Percentiles rank a stretch among this genome's conserved stretches.
Conservation (phyloP, 1,139 yeast species). For the Suhomyces taliae region DNA sequence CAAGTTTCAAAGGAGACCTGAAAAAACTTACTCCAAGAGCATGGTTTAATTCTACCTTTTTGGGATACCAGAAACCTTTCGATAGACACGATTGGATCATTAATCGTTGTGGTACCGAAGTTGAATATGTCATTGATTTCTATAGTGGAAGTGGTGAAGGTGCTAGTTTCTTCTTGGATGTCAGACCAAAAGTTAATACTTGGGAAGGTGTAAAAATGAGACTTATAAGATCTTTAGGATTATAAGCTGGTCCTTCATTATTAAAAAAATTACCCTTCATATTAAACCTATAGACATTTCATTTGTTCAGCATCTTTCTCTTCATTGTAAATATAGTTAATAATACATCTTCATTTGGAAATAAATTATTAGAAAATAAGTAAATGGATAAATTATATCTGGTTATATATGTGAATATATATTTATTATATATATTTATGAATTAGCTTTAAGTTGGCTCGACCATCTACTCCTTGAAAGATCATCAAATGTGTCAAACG, state of each 20-base stretch:
- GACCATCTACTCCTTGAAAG: too few relatives aligned
- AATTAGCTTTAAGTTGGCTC: too few relatives aligned
- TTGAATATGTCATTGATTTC: conserved; percentile 93
- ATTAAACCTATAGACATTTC: too few relatives aligned
- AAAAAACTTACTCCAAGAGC: conserved; percentile 88
- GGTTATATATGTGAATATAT: too few relatives aligned
- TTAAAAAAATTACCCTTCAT: too few relatives aligned
- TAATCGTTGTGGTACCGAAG: conserved; percentile 78
- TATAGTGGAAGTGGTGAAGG: conserved; percentile 63
- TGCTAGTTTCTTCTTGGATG: conserved; percentile 80
- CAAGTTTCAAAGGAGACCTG: conserved; percentile 88
- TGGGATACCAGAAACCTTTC: conserved; percentile 78
- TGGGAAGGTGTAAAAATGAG: conserved; percentile 80
- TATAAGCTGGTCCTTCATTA: not conserved
- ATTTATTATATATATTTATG: too few relatives aligned
- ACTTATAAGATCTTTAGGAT: conserved; percentile 57
- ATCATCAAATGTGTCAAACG: too few relatives aligned
- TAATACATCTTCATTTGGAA: too few relatives aligned
- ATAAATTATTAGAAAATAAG: too few relatives aligned
- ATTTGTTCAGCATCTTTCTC: too few relatives aligned
- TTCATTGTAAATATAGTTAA: too few relatives aligned
- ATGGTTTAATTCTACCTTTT: conserved; percentile 58
- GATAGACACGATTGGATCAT: conserved; percentile 96
- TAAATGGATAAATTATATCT: too few relatives aligned
- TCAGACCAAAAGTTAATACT: conserved; percentile 82